A percentile compares a stretch with the other conserved stretches of the same genome.
Evolutionary conservation across 2,329 filamentous ascomycete species (phyloP).

Genomic region (Eurotiales sp.): DNA sequence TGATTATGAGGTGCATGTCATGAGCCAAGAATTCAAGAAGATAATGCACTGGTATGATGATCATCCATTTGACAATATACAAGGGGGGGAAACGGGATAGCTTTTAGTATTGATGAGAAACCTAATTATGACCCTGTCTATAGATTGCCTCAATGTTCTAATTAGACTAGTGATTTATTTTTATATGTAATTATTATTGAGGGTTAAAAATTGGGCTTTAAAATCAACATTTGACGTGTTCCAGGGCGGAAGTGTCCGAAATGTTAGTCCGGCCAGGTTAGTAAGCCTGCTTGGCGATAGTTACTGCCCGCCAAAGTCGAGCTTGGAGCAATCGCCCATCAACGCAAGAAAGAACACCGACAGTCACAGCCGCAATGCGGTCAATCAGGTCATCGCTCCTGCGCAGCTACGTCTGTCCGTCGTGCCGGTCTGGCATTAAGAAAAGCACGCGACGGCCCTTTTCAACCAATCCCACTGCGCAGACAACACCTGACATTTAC

Average conservation of each 20-base stretch:
- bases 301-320: no score
- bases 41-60: neutral
- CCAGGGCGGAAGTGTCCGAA: no score
- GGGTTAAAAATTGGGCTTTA: no score
- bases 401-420: constrained; percentile 39
- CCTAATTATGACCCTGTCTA: no score
- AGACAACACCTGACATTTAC: constrained; percentile 66
- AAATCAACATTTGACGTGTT: no score
- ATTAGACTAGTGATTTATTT: no score
- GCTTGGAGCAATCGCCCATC: no score
- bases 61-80: neutral
- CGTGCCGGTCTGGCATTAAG: constrained; percentile 30
- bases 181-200: no score
- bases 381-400: constrained; percentile 27
- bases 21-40: constrained; percentile 8
- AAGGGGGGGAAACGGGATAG: neutral
- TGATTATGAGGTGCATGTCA: neutral
- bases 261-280: no score
- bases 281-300: no score
- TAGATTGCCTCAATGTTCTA: no score
- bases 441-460: constrained; percentile 28
- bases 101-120: neutral
- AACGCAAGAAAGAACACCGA: no score
- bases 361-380: constrained; percentile 27
- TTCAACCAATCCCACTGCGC: constrained; percentile 30